phyloP scores from a whole-genome alignment of 306 rosid species.

The Quercus berberidifolia region DNA sequence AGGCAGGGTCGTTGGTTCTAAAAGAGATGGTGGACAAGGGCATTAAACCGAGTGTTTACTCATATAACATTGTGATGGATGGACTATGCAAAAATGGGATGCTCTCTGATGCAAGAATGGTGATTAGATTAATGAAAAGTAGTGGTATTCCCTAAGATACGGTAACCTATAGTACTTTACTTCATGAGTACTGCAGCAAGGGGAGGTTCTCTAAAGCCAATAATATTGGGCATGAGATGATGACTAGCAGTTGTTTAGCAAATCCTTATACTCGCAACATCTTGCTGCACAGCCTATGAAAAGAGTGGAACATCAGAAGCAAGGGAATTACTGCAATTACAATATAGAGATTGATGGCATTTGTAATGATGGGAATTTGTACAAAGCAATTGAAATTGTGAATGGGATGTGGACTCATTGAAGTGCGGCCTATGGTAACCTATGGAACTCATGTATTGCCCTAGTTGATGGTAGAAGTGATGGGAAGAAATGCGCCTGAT shows the following conservation, averaged over 20 bases:
- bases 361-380: constrained; percentile 73
- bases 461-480: constrained; percentile 45
- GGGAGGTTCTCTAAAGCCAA: constrained; percentile 73
- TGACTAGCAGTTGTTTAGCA: constrained; percentile 52
- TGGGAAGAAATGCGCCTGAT: constrained; percentile 69
- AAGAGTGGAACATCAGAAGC: constrained; percentile 78
- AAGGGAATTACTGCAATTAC: constrained; percentile 72
- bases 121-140: constrained; percentile 54
- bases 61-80: constrained; percentile 71
- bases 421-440: constrained; percentile 52
- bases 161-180: constrained; percentile 64
- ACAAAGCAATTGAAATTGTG: constrained; percentile 74
- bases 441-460: constrained; percentile 52
- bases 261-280: constrained; percentile 80
- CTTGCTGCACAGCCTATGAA: constrained; percentile 85
- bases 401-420: constrained; percentile 85
- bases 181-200: constrained; percentile 73
- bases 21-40: constrained; percentile 65
- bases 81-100: constrained; percentile 68
- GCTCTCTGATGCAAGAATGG: constrained; percentile 67
- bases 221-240: constrained; percentile 69
- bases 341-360: constrained; percentile 79
- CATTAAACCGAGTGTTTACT: constrained; percentile 54
- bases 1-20: constrained; percentile 52
- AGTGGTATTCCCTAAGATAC: constrained; percentile 58